These are phyloP conservation scores for Halteria grandinella DNA, from an alignment of 73 alveolate genomes.

Conservation along the genomic window DNA sequence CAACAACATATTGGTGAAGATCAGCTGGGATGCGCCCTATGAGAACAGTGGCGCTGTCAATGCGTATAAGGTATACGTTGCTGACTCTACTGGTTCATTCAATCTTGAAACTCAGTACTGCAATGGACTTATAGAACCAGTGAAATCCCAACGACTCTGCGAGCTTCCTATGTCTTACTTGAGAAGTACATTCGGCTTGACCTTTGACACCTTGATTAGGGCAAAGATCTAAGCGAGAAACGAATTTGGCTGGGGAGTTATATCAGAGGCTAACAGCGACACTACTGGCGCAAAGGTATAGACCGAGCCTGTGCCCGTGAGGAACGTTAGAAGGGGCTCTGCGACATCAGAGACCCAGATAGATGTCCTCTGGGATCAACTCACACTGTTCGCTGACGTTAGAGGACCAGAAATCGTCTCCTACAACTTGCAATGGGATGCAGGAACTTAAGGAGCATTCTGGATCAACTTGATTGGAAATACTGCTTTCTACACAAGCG, in stretches of 20 bases:
- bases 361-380: slow-evolving; percentile 32
- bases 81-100: neutral
- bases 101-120: slow-evolving; percentile 21
- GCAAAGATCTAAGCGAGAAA: slow-evolving; percentile 40
- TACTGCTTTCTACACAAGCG: slow-evolving; percentile 7
- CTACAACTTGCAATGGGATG: slow-evolving; percentile 61
- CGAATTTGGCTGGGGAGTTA: slow-evolving; percentile 32
- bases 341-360: slow-evolving; percentile 19
- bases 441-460: slow-evolving; percentile 14
- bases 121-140: slow-evolving; percentile 40
- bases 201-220: slow-evolving; percentile 11
- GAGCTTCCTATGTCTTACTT: slow-evolving; percentile 27
- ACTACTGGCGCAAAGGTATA: slow-evolving; percentile 42
- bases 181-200: slow-evolving; percentile 28
- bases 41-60: slow-evolving; percentile 40
- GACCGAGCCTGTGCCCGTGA: slow-evolving; percentile 20
- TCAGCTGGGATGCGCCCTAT: slow-evolving; percentile 44
- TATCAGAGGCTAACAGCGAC: slow-evolving; percentile 21
- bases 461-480: slow-evolving; percentile 34
- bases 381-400: slow-evolving; percentile 12
- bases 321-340: slow-evolving; percentile 32
- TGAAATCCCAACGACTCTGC: neutral
- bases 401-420: slow-evolving; percentile 44
- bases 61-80: slow-evolving; percentile 30
- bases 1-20: slow-evolving; percentile 19